Evolutionary conservation across 306 rosid genomes (phyloP).

Genomic region (Lablab purpureus): DNA sequence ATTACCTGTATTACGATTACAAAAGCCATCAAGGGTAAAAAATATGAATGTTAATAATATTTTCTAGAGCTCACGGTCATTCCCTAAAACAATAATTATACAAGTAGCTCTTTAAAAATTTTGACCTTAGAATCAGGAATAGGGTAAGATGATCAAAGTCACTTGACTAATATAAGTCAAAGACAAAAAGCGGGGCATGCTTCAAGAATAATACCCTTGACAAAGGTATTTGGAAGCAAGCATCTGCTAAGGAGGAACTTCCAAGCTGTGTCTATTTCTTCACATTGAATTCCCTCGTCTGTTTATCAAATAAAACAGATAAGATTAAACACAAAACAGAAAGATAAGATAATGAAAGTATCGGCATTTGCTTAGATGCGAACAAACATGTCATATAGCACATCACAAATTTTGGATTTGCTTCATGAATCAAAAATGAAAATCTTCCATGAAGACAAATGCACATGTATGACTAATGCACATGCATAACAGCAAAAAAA

Average conservation of each 20-base stretch:
- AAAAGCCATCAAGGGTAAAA: slow-evolving; percentile 6
- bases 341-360: slow-evolving; percentile 27
- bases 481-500: neutral
- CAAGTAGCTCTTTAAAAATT: neutral
- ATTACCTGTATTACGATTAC: neutral
- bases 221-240: slow-evolving; percentile 28
- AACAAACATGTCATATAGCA: neutral
- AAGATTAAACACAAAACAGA: neutral
- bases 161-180: neutral
- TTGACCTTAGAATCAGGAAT: neutral
- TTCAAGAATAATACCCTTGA: slow-evolving; percentile 6
- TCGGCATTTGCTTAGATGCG: slow-evolving; percentile 20
- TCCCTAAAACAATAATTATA: neutral
- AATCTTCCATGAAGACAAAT: neutral
- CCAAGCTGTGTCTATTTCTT: slow-evolving; percentile 10
- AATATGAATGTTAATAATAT: neutral
- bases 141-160: neutral
- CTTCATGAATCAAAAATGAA: slow-evolving; percentile 10
- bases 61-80: neutral
- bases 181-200: neutral
- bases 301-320: neutral
- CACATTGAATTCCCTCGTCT: slow-evolving; percentile 10
- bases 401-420: neutral
- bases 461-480: neutral
- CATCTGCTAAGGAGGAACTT: neutral